Evolutionary conservation across 768 basidiomycete species (phyloP), one percentile per base, ranked within the genome.

Genomic region (Cubamyces lactineus): DNA sequence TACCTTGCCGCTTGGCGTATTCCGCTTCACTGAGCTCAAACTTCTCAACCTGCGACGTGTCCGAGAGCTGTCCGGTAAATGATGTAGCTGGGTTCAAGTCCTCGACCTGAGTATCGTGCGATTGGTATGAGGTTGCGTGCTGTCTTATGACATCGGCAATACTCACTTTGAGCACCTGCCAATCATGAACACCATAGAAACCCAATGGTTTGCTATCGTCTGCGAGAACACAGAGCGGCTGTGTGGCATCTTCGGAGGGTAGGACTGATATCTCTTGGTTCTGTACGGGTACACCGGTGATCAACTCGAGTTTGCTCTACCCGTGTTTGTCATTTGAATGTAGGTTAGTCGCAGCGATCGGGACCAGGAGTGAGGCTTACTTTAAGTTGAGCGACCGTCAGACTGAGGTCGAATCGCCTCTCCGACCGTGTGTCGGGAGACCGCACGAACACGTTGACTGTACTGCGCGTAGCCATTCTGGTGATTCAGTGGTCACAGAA

Each of bases 351-450:
- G 17, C 45, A 17, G 19, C 49, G 28, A 13, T 13, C 15, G 21
- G 11, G 30, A 43, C n/a, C 34, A 1, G 50, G 1, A 11, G 7
- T 28, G 6, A 38, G 30, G 66, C 67, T 54, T 50, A 94, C 94
- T 85, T 97, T 98, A 66, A 98, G 86, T 67, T 91, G 84, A 39
- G 80, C 81, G 51, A 98, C 80, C 0, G 91, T 89, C 30, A 86
- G 76, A 64, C 87, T 83, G 24, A 86, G 83, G 68, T 95, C 91
- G 63, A 93, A 85, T 0, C 91, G 84, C 49, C 96, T 85, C 75
- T 98, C 96, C 0, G 93, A 94, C 65, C 85, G 89, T 1, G 95
- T 96, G 71, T 97, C 94, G 6, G 87, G 88, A 9, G 96, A 98
- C 13, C 84, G 73, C 7, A 98, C 87, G 66, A 86, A 94, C 46